These are phyloP conservation scores for Cunninghamia lanceolata DNA, from an alignment of 75 land plant species.

Conservation along the genomic window DNA sequence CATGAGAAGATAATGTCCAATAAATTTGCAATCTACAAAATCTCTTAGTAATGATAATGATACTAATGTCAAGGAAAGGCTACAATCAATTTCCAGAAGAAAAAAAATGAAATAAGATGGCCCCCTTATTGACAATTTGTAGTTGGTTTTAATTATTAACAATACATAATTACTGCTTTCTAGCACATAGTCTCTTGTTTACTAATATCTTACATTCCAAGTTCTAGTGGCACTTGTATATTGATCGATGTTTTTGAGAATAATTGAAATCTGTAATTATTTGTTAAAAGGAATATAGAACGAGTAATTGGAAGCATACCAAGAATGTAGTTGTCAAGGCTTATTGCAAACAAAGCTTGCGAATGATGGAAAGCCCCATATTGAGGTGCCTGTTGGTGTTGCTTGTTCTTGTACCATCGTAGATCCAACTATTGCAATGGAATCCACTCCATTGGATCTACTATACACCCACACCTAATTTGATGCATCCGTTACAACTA, in stretches of 20 bases:
- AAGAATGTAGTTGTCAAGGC: conserved; percentile 69
- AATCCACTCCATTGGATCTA: conserved; percentile 98
- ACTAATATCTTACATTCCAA: background rate
- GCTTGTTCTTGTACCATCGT: conserved; percentile 58
- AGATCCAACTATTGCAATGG: conserved; percentile 90
- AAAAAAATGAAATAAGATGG: too few relatives aligned
- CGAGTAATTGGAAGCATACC: conserved; percentile 30
- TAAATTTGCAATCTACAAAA: too few relatives aligned
- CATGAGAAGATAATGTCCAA: too few relatives aligned
- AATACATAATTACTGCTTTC: too few relatives aligned
- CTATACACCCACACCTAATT: too few relatives aligned
- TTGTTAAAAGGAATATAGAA: background rate
- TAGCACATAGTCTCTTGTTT: background rate
- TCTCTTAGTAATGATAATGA: too few relatives aligned
- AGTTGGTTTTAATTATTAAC: too few relatives aligned
- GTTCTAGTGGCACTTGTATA: background rate
- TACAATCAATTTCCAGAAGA: too few relatives aligned
- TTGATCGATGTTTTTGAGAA: background rate
- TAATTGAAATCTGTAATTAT: background rate
- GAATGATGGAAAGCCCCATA: conserved; percentile 83
- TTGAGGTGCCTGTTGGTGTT: conserved; percentile 71
- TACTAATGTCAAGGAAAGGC: too few relatives aligned
- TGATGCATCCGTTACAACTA: too few relatives aligned
- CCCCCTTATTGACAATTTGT: background rate
- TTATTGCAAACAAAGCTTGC: conserved; percentile 84